Conservation (phyloP, 768 basidiomycete species). For the Boletus rubroflammeus region DNA sequence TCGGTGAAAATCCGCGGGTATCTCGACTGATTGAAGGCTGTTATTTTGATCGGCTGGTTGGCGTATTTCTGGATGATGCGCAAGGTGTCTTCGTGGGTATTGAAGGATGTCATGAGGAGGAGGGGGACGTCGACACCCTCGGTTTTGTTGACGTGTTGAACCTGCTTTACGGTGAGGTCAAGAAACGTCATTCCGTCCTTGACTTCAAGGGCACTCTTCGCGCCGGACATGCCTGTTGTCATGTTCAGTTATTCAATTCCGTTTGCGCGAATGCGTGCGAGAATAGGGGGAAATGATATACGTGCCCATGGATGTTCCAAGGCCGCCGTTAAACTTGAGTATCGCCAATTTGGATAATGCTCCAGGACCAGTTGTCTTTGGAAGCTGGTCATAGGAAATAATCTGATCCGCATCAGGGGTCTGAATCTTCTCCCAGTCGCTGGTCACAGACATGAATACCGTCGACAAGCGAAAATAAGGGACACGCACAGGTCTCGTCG, state of each 20-base stretch:
- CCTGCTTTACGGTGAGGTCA: constrained; percentile 90
- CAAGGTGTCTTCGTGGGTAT: constrained; percentile 94
- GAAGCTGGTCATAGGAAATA: constrained; percentile 73
- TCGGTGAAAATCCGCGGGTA: constrained; percentile 94
- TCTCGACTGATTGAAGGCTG: constrained; percentile 89
- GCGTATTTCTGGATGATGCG: constrained; percentile 97
- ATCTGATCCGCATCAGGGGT: constrained; percentile 85
- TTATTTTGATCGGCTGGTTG: constrained; percentile 91
- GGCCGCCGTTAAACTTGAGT: constrained; percentile 92
- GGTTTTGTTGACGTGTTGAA: constrained; percentile 90
- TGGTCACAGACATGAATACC: constrained; percentile 29
- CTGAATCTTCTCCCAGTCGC: constrained; percentile 88
- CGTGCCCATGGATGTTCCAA: constrained; percentile 85
- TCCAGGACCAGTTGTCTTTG: constrained; percentile 51
- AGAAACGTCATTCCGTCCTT: constrained; percentile 98
- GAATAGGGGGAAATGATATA: constrained; percentile 6
- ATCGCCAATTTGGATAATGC: constrained; percentile 91
- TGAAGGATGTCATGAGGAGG: constrained; percentile 98
- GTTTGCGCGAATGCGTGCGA: not conserved
- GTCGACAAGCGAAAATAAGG: constrained; percentile 6
- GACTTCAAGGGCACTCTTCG: constrained; percentile 93
- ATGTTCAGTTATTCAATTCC: not conserved
- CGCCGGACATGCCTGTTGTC: constrained; percentile 67
- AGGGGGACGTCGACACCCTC: constrained; percentile 89
- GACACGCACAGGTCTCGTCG: constrained; percentile 75